Evolutionary conservation across 306 rosid species (phyloP), one percentile per base, ranked within the genome.

Genomic region (Ormosia semicastrata): DNA sequence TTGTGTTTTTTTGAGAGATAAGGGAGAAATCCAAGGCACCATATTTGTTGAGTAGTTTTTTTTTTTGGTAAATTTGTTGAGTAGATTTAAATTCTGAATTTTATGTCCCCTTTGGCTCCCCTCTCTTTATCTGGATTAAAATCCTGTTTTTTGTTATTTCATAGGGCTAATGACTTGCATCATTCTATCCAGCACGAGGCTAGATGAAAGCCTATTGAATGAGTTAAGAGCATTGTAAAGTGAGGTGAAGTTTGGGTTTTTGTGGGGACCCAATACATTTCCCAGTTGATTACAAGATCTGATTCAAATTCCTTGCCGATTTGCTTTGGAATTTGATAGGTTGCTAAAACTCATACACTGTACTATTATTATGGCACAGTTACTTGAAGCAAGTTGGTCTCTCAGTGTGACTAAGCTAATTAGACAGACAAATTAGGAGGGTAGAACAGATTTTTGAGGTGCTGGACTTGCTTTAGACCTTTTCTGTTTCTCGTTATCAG

Each of bases 151-250:
- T 52, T 58, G 53, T 52, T 46, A 34, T 13, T 80, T 79, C 71
- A 71, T 66, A 50, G n/a, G 56, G 78, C 69, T 82, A 79, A 72
- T 75, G 64, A 83, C 53, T 76, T 76, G 73, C 44, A 54, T 85
- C 73, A 73, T 75, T 69, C 59, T 68, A 60, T 85, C 83, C 93
- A 82, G 92, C 87, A 10, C 29, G 79, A 66, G 46, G 84, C 82
- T 49, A 53, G 76, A 32, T 80, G 84, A 89, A 65, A 86, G 77
- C 83, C 50, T 63, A 63, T 78, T 59, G 77, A 59, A 41, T 17
- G 64, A 64, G 52, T 17, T 79, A 79, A 80, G 74, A 58, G 75
- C 59, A 78, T 46, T 73, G 57, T 32, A 50, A 5, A 63, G 68
- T 34, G 15, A 50, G 73, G 71, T 50, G 82, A 69, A 58, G 39